A percentile compares a stretch with the other conserved stretches of the same genome.
Evolutionary conservation across 179 eudicot species (phyloP).

Genomic region (Spergularia azorica): DNA sequence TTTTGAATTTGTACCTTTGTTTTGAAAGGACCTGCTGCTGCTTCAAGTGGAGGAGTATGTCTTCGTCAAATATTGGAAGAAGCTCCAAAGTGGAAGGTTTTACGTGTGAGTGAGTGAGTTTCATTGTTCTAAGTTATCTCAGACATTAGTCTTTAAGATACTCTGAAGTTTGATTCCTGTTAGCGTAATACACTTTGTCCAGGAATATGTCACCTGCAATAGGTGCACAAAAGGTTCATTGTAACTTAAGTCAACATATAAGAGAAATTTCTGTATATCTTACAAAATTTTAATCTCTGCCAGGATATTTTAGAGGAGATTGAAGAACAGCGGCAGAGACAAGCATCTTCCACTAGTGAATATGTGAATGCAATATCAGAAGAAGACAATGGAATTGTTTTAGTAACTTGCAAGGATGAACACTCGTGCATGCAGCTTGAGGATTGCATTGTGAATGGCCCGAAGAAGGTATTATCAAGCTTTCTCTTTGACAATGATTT

Average conservation of each 20-base stretch:
- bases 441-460: conserved; percentile 78
- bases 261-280: not conserved
- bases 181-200: not conserved
- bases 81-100: conserved; percentile 98
- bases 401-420: conserved; percentile 96
- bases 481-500: not conserved
- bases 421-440: conserved; percentile 93
- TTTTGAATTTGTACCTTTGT: not conserved
- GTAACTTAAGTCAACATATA: not conserved
- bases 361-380: conserved; percentile 32
- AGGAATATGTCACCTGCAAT: not conserved
- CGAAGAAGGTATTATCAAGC: conserved; percentile 57
- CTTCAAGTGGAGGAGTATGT: conserved; percentile 42
- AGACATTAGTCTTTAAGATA: not conserved
- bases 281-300: conserved; percentile 10
- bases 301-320: conserved; percentile 93
- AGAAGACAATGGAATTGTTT: conserved; percentile 66
- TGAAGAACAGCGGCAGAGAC: conserved; percentile 72
- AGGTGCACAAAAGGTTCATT: not conserved
- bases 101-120: conserved; percentile 97
- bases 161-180: not conserved
- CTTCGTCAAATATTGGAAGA: conserved; percentile 90
- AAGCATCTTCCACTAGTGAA: conserved; percentile 44
- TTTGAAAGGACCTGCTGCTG: conserved; percentile 25
- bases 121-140: conserved; percentile 25